Evolutionary conservation across 129 eudicot genomes (phyloP), one percentile per base, ranked within the genome.

Genomic region (Calendula officinalis): DNA sequence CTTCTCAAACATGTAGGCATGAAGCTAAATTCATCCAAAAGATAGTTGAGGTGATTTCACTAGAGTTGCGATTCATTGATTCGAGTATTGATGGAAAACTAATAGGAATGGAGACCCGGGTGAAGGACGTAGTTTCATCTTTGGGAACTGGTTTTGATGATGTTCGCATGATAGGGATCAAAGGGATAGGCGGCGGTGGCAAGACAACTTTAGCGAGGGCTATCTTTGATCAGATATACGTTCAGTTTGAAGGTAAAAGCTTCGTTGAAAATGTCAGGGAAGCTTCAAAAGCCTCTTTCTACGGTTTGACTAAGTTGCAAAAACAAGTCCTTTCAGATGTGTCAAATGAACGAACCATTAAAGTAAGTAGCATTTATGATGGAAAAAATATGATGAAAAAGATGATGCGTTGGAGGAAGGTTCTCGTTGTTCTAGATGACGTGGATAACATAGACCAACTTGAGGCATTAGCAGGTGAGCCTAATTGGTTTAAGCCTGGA

Each of bases 161-260:
- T 30, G 68, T 62, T n/a, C 68, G 68, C 13, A 27, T 62, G 42
- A 62, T 45, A 62, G 68, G 68, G n/a, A 62, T 62, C 55, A 62
- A 62, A 55, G 68, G 68, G 40, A 62, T 62, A n/a, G 68, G 68
- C 12, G 56, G 68, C 4, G 42, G 3, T 62, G 68, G 68, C 8
- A 62, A 62, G 43, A 62, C 68, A 32, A 44, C 68, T 62, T 27
- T 34, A 33, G 68, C 68, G 0, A 62, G 55, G 13, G 56, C n/a
- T 62, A 42, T 62, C 32, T 62, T 44, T 62, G 68, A 62, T 62
- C 55, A 12, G 0, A 33, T 62, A 45, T 62, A 32, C 36, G 0
- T 8, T 45, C 4, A 6, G 53, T 62, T 62, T 7, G 68, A 62
- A 22, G 55, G 41, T 62, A 32, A 15, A 27, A 62, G 56, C 27